These are phyloP conservation scores for Phytophthora ramorum DNA, from an alignment of 352 stramenopile genomes.

Conservation along the genomic window DNA sequence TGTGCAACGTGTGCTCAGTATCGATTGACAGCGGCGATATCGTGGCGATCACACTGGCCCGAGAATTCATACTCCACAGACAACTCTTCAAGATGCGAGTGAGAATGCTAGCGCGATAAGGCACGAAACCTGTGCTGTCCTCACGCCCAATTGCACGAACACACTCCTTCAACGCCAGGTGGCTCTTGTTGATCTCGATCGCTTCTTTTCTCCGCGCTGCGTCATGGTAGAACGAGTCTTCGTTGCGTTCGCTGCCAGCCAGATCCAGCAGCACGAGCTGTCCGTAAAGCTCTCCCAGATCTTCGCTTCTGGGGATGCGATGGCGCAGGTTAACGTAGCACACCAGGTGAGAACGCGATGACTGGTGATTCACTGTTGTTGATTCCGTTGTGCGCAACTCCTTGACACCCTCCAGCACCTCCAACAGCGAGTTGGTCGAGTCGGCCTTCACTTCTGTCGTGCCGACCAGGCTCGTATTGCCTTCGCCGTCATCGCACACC, in stretches of 20 bases:
- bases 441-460: conserved; percentile 56
- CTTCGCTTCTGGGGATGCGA: conserved; percentile 12
- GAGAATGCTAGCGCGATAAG: conserved; percentile 74
- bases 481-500: conserved; percentile 75
- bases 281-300: conserved; percentile 44
- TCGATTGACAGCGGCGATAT: conserved; percentile 79
- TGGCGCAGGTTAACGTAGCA: conserved; percentile 67
- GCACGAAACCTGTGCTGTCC: conserved; percentile 63
- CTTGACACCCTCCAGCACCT: conserved; percentile 72
- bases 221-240: conserved; percentile 83
- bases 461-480: conserved; percentile 72
- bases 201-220: conserved; percentile 73
- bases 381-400: conserved; percentile 77
- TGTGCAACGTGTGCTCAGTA: conserved; percentile 83
- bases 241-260: conserved; percentile 77
- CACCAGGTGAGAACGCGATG: conserved; percentile 74
- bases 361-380: conserved; percentile 82
- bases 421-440: conserved; percentile 68
- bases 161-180: conserved; percentile 85
- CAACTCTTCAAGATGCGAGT: conserved; percentile 82
- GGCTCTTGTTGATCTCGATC: conserved; percentile 88
- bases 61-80: conserved; percentile 63
- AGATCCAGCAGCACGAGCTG: conserved; percentile 72
- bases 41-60: conserved; percentile 80
- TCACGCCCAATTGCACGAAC: conserved; percentile 73